Percentiles rank a stretch among this genome's conserved stretches.
Conservation (phyloP, 2,329 filamentous ascomycete genomes). For the Dactylellina cionopaga region DNA sequence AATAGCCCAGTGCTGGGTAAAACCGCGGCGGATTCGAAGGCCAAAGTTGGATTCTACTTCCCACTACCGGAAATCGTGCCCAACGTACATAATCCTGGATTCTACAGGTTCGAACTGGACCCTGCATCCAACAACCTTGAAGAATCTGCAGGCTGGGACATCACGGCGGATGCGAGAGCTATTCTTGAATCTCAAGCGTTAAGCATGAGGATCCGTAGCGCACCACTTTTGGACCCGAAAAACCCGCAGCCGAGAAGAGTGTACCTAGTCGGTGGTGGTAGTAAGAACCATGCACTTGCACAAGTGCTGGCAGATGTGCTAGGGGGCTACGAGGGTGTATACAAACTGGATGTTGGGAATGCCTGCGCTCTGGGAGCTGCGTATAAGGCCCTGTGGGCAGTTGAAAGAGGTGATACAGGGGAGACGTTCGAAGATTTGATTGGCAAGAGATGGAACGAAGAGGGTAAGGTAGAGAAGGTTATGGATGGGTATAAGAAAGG, state of each 20-base stretch:
- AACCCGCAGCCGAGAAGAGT: conserved; percentile 82
- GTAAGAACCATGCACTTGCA: conserved; percentile 87
- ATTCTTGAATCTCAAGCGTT: conserved; percentile 97
- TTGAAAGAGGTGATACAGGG: conserved; percentile 70
- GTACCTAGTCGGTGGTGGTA: conserved; percentile 94
- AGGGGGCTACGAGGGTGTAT: conserved; percentile 88
- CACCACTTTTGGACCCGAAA: conserved; percentile 54
- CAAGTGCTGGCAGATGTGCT: conserved; percentile 86
- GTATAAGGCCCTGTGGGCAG: conserved; percentile 95
- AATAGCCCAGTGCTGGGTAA: conserved; percentile 74
- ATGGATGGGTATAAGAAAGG: conserved; percentile 80
- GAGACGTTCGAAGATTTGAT: conserved; percentile 92
- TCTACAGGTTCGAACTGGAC: conserved; percentile 80
- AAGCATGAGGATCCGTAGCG: conserved; percentile 83
- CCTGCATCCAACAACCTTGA: conserved; percentile 66
- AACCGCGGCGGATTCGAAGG: conserved; percentile 65
- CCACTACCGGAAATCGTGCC: conserved; percentile 95
- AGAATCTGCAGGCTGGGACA: conserved; percentile 63
- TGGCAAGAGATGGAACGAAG: conserved; percentile 83
- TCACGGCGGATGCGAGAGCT: conserved; percentile 78
- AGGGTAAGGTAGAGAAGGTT: conserved; percentile 82
- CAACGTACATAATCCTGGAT: conserved; percentile 79
- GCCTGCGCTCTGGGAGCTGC: conserved; percentile 93
- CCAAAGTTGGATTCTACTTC: conserved; percentile 93
- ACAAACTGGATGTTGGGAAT: conserved; percentile 92